Base-by-base conservation (phyloP, 1,284 basidiomycete genomes). In the Ganoderma meredithae region DNA sequence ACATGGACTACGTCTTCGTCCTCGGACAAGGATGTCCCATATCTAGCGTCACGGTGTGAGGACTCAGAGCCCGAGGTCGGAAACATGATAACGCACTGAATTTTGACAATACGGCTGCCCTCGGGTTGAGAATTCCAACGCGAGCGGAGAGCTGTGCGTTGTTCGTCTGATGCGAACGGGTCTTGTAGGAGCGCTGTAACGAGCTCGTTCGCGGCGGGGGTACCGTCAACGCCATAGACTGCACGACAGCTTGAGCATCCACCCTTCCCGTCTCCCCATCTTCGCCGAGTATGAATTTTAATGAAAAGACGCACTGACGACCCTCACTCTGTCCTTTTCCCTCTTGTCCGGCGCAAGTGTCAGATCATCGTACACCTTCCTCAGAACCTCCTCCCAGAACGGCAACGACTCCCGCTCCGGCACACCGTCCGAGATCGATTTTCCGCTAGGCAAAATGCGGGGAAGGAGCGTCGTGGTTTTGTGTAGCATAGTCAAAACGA, bases 111-210 rank as follows among this genome's bases (percentile, higher is more conserved):
- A 60, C 76, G 72, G 60, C 53, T 71, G 60, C 64, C 73, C 52
- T 68, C 71, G 19, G 58, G 66, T 44, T 60, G 64, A 12, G 65
- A 52, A 36, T 79, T 80, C 86, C 86, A 87, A 52, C 88, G 81
- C 63, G 81, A 76, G 63, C 82, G 83, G 61, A 89, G 74, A 19
- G 73, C 73, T 55, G 68, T 59, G 56, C 80, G 83, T 67, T 85
- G 81, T 17, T 77, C 73, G 66, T 87, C 84, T 13, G 86, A 85
- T 2, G 83, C 81, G 69, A 93, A 85, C 12, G 90, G 91, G 64
- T 92, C 87, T 62, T 89, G 85, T n/a, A 93, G 79, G 22, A 93
- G 79, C 3, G 90, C 89, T 4, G 86, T 86, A n/a, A 93, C 84
- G 2, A 93, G 77, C 49, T 89, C 85, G 59, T 80, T 78, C 9